Conservation (phyloP, 306 rosid genomes). For the Castanea crenata region DNA sequence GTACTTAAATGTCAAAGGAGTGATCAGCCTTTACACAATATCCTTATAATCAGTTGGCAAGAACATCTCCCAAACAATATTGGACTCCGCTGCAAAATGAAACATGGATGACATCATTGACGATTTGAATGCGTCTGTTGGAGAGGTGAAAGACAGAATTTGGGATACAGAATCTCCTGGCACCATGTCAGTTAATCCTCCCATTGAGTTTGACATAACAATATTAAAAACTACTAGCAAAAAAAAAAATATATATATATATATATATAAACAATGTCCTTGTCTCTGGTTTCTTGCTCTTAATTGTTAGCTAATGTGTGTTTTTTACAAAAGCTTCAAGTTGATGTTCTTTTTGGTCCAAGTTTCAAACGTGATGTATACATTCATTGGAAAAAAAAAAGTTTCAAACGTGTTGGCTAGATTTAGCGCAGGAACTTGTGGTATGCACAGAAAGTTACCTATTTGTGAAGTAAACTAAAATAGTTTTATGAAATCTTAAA, state of each 20-base stretch:
- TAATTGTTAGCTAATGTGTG: neutral
- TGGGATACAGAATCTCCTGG: conserved; percentile 44
- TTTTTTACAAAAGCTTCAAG: neutral
- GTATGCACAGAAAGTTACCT: too few species aligned
- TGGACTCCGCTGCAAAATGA: conserved; percentile 35
- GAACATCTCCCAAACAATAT: conserved; percentile 51
- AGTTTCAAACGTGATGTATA: neutral
- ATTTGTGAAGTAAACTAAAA: too few species aligned
- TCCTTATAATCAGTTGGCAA: conserved; percentile 47
- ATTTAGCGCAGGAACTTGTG: too few species aligned
- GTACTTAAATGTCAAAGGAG: conserved; percentile 29
- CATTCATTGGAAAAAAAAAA: neutral
- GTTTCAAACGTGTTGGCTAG: too few species aligned
- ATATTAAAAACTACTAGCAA: neutral
- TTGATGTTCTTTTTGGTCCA: neutral
- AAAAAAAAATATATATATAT: too few species aligned
- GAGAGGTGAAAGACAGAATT: conserved; percentile 45
- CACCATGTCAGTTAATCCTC: conserved; percentile 21
- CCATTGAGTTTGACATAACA: neutral
- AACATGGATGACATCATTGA: conserved; percentile 47
- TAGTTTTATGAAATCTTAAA: too few species aligned
- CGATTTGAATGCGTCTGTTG: conserved; percentile 36
- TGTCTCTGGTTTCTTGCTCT: neutral
- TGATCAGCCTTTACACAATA: conserved; percentile 35
- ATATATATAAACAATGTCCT: neutral